Base-by-base conservation (phyloP, 1,284 basidiomycete species). In the Ceratobasidium sp. region DNA sequence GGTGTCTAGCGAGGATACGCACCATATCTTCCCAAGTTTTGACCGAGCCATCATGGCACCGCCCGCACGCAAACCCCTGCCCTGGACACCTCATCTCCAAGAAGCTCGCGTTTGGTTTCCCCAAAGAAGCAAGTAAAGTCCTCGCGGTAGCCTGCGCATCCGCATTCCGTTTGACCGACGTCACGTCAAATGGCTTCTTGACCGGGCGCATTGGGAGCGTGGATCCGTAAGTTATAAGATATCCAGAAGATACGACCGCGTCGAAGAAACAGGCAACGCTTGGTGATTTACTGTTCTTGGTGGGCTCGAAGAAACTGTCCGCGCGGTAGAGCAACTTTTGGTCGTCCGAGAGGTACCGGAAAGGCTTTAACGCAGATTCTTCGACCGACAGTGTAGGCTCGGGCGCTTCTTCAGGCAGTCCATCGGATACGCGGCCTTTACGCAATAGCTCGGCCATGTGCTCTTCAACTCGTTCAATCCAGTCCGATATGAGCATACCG, bases 1-100 rank as follows among this genome's bases (percentile, higher is more conserved):
- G 6, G 35, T 5, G 6, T 38, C 4, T 11, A 14, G 32, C 35
- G 35, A 23, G 30, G 14, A 16, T 11, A 58, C 66, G 26, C 28
- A 69, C 66, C 3, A 69, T 69, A 14, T 55, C 66, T 32, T 69
- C 66, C 66, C 66, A 69, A 9, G 54, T 57, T 14, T 8, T 44
- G 41, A 16, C 6, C 2, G n/a, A n/a, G 32, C 4, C 26, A 1
- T 46, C 66, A 28, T 69, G 54, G 21, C 66, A 69, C 21, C 66
- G 14, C 14, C 54, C 66, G 32, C 66, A 69, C 16, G n/a, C 18
- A n/a, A 43, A 69, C 14, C 1, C 4, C 52, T 55, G 28, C 23
- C 54, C 66, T 1, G 35, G 23, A 26, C 35, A 46, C 26, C 18
- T 57, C 52, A 69, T 55, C 43, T 69, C 66, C 66, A 69, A 28